Percentiles rank a stretch among this genome's conserved stretches.
Evolutionary conservation across 2,329 filamentous ascomycete genomes (phyloP).

Genomic region (Fusarium azukiicola): DNA sequence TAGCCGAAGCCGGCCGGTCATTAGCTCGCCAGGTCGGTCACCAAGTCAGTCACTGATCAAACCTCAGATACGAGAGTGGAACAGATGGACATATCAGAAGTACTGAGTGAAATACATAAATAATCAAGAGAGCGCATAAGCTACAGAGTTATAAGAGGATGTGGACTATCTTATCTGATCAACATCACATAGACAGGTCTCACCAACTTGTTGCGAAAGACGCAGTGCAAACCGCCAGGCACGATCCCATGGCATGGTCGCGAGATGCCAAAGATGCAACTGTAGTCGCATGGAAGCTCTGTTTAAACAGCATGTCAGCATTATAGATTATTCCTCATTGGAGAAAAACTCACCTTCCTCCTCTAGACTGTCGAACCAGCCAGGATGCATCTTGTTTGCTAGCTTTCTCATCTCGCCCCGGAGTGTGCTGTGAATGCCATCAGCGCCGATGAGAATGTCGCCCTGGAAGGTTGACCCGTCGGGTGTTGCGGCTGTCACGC

Average conservation of each 20-base stretch:
- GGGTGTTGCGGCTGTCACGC: neutral
- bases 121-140: too few species aligned
- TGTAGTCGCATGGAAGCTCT: conserved; percentile 26
- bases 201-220: conserved; percentile 19
- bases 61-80: too few species aligned
- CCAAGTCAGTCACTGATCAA: neutral
- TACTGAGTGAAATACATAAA: too few species aligned
- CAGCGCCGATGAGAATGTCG: conserved; percentile 9
- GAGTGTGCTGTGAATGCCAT: conserved; percentile 11
- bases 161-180: too few species aligned
- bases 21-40: neutral
- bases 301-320: neutral
- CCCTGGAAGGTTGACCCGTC: neutral
- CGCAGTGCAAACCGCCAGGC: conserved; percentile 6
- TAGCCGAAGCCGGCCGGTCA: neutral
- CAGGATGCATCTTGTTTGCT: neutral
- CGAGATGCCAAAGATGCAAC: conserved; percentile 38
- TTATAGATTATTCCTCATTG: neutral
- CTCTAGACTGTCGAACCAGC: neutral
- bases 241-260: conserved; percentile 18
- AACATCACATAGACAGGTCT: neutral
- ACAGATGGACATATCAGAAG: too few species aligned
- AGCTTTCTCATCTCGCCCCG: conserved; percentile 16
- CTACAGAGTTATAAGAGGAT: too few species aligned
- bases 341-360: neutral